Conservation (phyloP, 2,329 filamentous ascomycete genomes). For the Pyrenophora graminea region DNA sequence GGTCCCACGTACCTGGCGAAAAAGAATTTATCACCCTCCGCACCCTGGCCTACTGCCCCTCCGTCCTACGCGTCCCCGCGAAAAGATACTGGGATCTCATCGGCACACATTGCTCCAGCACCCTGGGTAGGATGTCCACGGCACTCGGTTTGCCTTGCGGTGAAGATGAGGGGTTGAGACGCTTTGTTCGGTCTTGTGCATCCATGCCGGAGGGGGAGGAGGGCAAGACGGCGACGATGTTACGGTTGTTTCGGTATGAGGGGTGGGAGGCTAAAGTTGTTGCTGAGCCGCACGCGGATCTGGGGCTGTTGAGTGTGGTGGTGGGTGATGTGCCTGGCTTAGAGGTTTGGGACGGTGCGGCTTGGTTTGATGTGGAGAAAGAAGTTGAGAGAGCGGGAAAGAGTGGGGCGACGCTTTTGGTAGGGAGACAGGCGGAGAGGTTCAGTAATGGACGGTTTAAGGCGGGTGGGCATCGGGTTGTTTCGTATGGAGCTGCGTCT, state of each 20-base stretch:
- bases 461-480: constrained; percentile 43
- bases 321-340: constrained; percentile 44
- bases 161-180: constrained; percentile 22
- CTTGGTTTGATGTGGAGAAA: constrained; percentile 36
- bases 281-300: constrained; percentile 44
- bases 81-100: constrained; percentile 41
- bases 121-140: constrained; percentile 30
- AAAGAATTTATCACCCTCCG: constrained; percentile 48
- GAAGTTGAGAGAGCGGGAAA: constrained; percentile 21
- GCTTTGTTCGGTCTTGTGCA: constrained; percentile 35
- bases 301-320: constrained; percentile 42
- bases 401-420: constrained; percentile 33
- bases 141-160: constrained; percentile 24
- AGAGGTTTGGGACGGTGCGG: constrained; percentile 39
- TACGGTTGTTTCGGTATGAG: constrained; percentile 45
- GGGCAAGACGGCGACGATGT: constrained; percentile 42
- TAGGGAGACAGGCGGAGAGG: constrained; percentile 38
- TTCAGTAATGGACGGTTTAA: constrained; percentile 35
- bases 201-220: constrained; percentile 25
- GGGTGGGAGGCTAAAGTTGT: constrained; percentile 42
- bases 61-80: constrained; percentile 35
- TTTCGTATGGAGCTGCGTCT: constrained; percentile 32
- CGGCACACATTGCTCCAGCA: constrained; percentile 31
- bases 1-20: constrained; percentile 41
- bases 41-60: constrained; percentile 37